A percentile compares a stretch with the other conserved stretches of the same genome.
Evolutionary conservation across 2,329 filamentous ascomycete species (phyloP).

Genomic region (Claviceps monticola): DNA sequence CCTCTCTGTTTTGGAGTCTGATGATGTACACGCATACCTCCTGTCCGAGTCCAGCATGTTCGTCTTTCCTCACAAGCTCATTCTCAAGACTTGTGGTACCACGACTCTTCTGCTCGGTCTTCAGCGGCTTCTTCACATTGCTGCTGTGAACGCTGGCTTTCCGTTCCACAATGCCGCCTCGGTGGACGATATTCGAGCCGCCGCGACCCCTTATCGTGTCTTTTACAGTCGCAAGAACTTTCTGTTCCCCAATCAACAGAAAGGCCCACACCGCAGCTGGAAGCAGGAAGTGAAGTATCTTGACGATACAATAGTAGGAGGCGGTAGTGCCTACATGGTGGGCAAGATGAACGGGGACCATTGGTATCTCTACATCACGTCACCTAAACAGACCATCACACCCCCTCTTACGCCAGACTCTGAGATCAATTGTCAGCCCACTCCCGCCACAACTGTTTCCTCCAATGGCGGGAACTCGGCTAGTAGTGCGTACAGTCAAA

Average conservation of each 20-base stretch:
- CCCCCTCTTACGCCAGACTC: slow-evolving; percentile 66
- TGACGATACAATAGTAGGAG: slow-evolving; percentile 80
- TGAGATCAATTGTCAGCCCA: slow-evolving; percentile 23
- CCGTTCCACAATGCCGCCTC: slow-evolving; percentile 59
- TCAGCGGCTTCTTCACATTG: slow-evolving; percentile 83
- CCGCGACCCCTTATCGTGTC: slow-evolving; percentile 83
- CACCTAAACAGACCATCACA: slow-evolving; percentile 65
- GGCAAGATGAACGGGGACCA: slow-evolving; percentile 99
- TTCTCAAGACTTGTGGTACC: slow-evolving; percentile 95
- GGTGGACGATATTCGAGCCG: slow-evolving; percentile 52
- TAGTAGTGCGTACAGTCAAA: slow-evolving; percentile 28
- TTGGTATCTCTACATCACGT: slow-evolving; percentile 96
- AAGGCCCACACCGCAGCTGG: slow-evolving; percentile 92
- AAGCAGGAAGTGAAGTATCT: slow-evolving; percentile 87
- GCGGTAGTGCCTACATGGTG: slow-evolving; percentile 97
- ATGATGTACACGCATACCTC: slow-evolving; percentile 90
- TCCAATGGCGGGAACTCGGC: slow-evolving; percentile 30
- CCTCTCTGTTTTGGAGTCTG: slow-evolving; percentile 82
- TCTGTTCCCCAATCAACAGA: slow-evolving; percentile 86
- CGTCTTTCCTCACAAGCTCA: slow-evolving; percentile 98
- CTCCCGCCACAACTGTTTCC: slow-evolving; percentile 35
- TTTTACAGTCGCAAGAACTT: slow-evolving; percentile 99
- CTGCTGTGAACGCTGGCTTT: slow-evolving; percentile 77
- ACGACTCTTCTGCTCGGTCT: slow-evolving; percentile 85
- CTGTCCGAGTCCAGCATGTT: slow-evolving; percentile 99